Base-by-base conservation (phyloP, 2,329 filamentous ascomycete species). In the Talaromyces sp. region DNA sequence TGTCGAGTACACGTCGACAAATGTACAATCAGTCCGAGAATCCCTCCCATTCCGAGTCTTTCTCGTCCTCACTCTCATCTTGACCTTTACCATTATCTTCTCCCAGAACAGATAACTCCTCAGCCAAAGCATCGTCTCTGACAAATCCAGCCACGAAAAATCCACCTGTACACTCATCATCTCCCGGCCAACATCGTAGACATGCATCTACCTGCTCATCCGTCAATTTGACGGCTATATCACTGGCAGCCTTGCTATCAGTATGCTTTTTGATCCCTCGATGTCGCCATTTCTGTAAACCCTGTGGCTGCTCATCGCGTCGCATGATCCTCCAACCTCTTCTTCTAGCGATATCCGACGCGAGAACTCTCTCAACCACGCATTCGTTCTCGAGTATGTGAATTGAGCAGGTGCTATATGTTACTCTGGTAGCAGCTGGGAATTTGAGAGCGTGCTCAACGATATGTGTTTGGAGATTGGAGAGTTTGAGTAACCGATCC, bases 71-170 rank as follows among this genome's bases (percentile, higher is more conserved):
- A 0, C 72, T 70, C 3, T 72, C 69, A 22, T 72, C 67, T 22
- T 64, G 67, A 22, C 68, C 19, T 15, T 36, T 17, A 65, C 34
- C 53, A 63, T 40, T 65, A 34, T 34, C 17, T 47, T 60, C 15
- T 13, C 5, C 49, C 63, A 13, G 58, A 58, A 25, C 67, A 66
- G 34, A 17, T 7, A 71, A 67, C 65, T 68, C 63, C 65, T 69
- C 1, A 77, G 78, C 76, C 76, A 78, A 19, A 77, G 79, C 68
- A 74, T 72, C 65, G 76, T 90, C 86, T 62, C 91, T 83, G 2
- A 92, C 85, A 77, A 99, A 97, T 0, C 85, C 92, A n/a, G 88
- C 92, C 22, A 97, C 91, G 72, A 99, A 99, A 78, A 99, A 98
- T 0, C 95, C 94, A 86, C 97, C 97, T 0, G 93, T 91, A 0